Evolutionary conservation across 2,329 filamentous ascomycete genomes (phyloP), one percentile per base, ranked within the genome.

Genomic region (Coniochaeta hoffmannii): DNA sequence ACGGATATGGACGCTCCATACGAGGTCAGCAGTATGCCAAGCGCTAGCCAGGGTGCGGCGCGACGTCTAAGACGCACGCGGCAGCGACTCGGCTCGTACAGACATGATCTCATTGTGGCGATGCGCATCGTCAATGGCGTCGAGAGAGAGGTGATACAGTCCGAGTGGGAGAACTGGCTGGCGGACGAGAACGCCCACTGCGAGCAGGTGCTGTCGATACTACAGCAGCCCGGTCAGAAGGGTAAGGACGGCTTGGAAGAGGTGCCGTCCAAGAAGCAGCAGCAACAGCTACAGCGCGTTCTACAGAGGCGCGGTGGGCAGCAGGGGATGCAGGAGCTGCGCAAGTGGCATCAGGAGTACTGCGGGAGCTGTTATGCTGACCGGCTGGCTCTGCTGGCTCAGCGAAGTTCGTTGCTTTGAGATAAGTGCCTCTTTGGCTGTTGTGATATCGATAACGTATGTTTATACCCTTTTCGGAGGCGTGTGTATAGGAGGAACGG

Each of bases 151-250:
- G 86, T 96, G 68, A 71, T 97, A 54, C 82, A 85, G 64, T 87
- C 88, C 0, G 93, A 97, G 69, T 99, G 91, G 87, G 92, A 96
- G 73, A 89, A 89, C 60, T 99, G 93, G 92, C 79, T 97, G 30
- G 71, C 81, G 3, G 87, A 89, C 61, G 94, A 99, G 73, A 86
- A 85, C 60, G 71, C 77, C 32, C 82, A 89, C 51, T 99, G 94
- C 69, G 82, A 83, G 56, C 81, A 87, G 65, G 74, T 82, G 6
- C 72, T 75, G 26, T 66, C 65, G 31, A 69, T 79, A 64, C 68
- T 87, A 19, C 28, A 51, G 28, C 28, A 51, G 31, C 32, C 49
- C 56, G 53, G 58, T 4, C 31, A 38, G 24, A 53, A 54, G 31
- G 60, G 60, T 46, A 59, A 50, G 36, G 52, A 36, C 59, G 38